Base-by-base conservation (phyloP, 371 early-diverging fungal species). In the Dinochytrium kinnereticum region DNA sequence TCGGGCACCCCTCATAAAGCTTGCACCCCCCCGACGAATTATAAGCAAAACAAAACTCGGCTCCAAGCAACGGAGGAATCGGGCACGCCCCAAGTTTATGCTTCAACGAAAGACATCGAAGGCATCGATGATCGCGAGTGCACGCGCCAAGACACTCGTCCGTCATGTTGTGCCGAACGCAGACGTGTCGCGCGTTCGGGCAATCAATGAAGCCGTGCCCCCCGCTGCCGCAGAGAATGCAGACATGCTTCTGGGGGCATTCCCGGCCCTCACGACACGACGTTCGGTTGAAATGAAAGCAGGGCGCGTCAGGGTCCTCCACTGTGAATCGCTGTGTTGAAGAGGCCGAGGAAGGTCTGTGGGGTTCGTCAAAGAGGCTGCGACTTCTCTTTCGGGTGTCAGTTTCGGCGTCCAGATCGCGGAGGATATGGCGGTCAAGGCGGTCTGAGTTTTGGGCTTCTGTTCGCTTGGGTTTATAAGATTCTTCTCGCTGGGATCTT, bases 21-120 rank as follows among this genome's bases (percentile, higher is more conserved):
- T 69, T 57, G 64, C 74, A 74, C 36, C 59, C 40, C 3, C 69
- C 74, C 39, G 64, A 69, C 37, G 74, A 55, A 65, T 74, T 74
- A 50, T 59, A 74, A 51, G 69, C 70, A 70, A 74, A 74, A 69
- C 74, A 74, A 55, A 65, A 69, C 55, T 69, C 74, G 0, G 68
- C 34, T 13, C 74, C 74, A 59, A 68, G 69, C 7, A 68, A 59
- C 13, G 64, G 68, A 2, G 74, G 70, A 28, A 69, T 59, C 21
- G 74, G 74, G 33, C 74, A 74, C 15, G 33, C 40, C 24, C 38
- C 55, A 3, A 74, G 49, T 49, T 69, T 74, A 68, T 74, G 74
- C 1, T 7, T 1, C 5, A 13, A 19, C 28, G 38, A 61, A 28
- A 69, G 59, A 34, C 74, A 74, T 49, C 74, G 61, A 21, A 74